Evolutionary conservation across 2,329 filamentous ascomycete species (phyloP).

Genomic region (Aureobasidium sp.): DNA sequence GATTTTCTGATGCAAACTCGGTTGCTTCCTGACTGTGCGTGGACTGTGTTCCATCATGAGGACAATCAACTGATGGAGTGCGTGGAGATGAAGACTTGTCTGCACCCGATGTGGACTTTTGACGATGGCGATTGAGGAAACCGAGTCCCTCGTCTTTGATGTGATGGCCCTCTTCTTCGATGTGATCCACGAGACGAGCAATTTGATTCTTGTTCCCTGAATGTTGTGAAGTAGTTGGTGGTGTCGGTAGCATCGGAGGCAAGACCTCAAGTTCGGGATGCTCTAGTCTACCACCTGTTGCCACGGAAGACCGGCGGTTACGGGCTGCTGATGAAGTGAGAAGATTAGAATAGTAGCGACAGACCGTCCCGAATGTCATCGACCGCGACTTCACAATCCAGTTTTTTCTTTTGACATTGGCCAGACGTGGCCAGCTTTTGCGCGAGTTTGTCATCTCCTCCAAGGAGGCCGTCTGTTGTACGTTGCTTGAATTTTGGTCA

Average conservation of each 20-base stretch:
- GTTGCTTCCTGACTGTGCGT: background rate
- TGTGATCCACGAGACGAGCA: background rate
- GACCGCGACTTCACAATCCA: constrained; percentile 10
- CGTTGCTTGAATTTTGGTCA: background rate
- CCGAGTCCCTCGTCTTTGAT: background rate
- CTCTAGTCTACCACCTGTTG: constrained; percentile 33
- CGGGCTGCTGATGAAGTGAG: constrained; percentile 35
- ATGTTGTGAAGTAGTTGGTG: background rate
- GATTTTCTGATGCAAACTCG: background rate
- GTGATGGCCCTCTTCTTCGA: background rate
- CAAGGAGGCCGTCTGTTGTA: background rate
- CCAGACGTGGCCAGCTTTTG: background rate
- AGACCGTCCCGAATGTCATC: constrained; percentile 22
- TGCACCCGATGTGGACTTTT: background rate
- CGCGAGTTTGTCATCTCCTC: background rate
- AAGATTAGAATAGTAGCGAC: constrained; percentile 37
- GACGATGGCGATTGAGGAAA: background rate
- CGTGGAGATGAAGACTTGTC: background rate
- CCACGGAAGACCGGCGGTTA: constrained; percentile 36
- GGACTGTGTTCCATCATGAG: background rate
- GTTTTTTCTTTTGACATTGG: constrained; percentile 3
- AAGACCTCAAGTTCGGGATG: constrained; percentile 41
- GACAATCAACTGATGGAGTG: background rate
- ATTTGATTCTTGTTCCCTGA: background rate
- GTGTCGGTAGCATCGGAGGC: constrained; percentile 25